Conservation (phyloP, 306 rosid species). For the Prunus campanulata region DNA sequence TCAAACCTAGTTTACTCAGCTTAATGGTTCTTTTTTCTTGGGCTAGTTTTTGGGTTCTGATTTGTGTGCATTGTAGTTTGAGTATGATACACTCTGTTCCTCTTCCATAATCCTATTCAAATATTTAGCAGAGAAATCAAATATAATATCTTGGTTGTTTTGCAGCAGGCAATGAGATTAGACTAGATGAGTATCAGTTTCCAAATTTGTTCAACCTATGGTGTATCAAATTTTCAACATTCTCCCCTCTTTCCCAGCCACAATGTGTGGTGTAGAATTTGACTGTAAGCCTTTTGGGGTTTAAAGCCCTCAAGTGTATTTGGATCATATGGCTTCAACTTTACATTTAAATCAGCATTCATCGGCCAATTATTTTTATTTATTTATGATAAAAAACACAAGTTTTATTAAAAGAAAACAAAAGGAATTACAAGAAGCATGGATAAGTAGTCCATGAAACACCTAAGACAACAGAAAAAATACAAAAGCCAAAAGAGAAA, state of each 20-base stretch:
- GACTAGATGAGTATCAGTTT: neutral
- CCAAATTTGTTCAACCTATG: slow-evolving; percentile 2
- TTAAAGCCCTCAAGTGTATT: neutral
- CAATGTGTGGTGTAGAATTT: neutral
- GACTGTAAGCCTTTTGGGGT: neutral
- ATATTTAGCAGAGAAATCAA: neutral
- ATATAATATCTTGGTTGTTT: neutral
- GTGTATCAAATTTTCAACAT: neutral
- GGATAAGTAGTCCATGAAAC: too few relatives aligned
- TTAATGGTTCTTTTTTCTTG: neutral
- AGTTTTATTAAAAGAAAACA: too few relatives aligned
- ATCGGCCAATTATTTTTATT: too few relatives aligned
- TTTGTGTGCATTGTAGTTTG: neutral
- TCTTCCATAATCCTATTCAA: neutral
- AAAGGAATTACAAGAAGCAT: too few relatives aligned
- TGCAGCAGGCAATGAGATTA: neutral
- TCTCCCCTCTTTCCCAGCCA: neutral
- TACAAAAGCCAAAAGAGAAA: too few relatives aligned
- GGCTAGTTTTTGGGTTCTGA: neutral
- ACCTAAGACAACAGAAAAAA: too few relatives aligned
- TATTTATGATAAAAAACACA: too few relatives aligned
- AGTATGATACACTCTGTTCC: neutral
- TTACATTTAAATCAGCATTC: neutral
- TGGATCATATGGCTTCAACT: neutral
- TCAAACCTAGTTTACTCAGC: neutral